phyloP scores from a whole-genome alignment of 176 grass and related monocot species.

The Oryza punctata region DNA sequence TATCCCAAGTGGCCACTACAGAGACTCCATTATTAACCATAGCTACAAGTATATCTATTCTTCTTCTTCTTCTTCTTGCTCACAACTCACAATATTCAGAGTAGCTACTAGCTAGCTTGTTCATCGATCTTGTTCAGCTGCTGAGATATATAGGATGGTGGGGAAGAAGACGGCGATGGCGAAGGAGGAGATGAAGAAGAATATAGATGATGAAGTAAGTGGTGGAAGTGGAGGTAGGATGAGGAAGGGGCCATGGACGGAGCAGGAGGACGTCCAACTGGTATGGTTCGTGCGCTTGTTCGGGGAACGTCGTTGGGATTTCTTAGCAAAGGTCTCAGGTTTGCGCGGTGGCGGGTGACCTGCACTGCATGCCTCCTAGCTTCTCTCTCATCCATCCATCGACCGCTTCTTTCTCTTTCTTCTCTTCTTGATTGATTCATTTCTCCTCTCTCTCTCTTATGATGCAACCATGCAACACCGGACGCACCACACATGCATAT shows the following conservation, averaged over 20 bases:
- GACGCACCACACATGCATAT: background rate
- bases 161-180: conserved; percentile 3
- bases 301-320: conserved; percentile 99
- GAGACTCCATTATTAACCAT: background rate
- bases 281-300: conserved; percentile 99
- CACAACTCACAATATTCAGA: background rate
- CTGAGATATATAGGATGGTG: background rate
- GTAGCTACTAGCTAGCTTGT: background rate
- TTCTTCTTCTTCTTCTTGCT: background rate
- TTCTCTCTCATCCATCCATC: background rate
- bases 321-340: conserved; percentile 99
- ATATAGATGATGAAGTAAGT: background rate
- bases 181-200: background rate
- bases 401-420: background rate
- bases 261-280: conserved; percentile 98
- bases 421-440: background rate
- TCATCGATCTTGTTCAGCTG: background rate
- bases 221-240: background rate
- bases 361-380: background rate
- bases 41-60: background rate
- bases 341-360: conserved; percentile 99
- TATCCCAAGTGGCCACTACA: background rate
- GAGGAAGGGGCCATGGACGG: conserved; percentile 92
- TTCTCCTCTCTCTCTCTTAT: background rate
- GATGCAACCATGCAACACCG: background rate